phyloP scores from a whole-genome alignment of 352 stramenopile genomes.

The Phytophthora capsici region DNA sequence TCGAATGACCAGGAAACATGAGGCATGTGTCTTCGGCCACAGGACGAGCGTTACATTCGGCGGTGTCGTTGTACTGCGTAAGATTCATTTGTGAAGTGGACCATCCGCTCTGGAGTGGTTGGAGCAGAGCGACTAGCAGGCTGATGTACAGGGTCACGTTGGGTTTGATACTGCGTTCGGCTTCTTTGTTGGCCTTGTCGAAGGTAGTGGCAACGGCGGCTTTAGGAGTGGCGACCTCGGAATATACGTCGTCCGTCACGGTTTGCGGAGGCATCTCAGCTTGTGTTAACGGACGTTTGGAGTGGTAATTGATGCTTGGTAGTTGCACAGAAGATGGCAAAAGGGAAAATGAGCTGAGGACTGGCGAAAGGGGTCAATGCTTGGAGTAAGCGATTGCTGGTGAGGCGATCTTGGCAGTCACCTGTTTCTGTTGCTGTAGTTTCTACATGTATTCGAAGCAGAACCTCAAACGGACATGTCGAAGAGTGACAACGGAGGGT shows the following conservation, averaged over 20 bases:
- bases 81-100: slow-evolving; percentile 60
- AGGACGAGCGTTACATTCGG: slow-evolving; percentile 24
- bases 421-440: slow-evolving; percentile 24
- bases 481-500: slow-evolving; percentile 1
- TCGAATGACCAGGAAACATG: slow-evolving; percentile 27
- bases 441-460: slow-evolving; percentile 13
- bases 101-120: slow-evolving; percentile 62
- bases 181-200: slow-evolving; percentile 37
- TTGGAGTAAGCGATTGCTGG: slow-evolving; percentile 15
- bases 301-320: not conserved
- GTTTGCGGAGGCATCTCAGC: slow-evolving; percentile 27
- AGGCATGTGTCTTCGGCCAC: slow-evolving; percentile 26
- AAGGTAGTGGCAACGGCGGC: slow-evolving; percentile 3
- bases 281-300: slow-evolving; percentile 4
- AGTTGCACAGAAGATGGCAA: slow-evolving; percentile 10
- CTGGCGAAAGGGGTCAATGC: not conserved
- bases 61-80: slow-evolving; percentile 35
- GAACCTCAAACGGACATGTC: slow-evolving; percentile 25
- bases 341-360: slow-evolving; percentile 23
- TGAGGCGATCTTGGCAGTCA: not conserved
- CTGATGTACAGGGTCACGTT: slow-evolving; percentile 54
- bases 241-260: slow-evolving; percentile 27
- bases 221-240: slow-evolving; percentile 13
- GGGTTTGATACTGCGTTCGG: slow-evolving; percentile 32
- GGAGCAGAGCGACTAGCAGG: slow-evolving; percentile 48